Evolutionary conservation across 2,329 filamentous ascomycete genomes (phyloP).

Genomic region (Teratosphaeria epicoccoides): DNA sequence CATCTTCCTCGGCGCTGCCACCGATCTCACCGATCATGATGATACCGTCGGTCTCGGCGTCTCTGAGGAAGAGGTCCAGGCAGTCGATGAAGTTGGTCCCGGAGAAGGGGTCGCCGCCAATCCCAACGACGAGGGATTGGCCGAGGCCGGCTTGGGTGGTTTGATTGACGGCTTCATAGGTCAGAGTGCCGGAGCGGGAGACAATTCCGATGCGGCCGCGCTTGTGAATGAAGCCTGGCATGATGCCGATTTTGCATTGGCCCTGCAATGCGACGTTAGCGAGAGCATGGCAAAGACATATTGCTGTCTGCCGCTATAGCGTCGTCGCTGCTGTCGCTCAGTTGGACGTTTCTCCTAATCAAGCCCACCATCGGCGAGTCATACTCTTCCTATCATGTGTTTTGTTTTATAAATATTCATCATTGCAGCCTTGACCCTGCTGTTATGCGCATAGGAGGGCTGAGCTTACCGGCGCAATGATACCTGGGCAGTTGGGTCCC

Average conservation of each 20-base stretch:
- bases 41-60: constrained; percentile 94
- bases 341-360: constrained; percentile 16
- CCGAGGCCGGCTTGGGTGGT: constrained; percentile 94
- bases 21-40: constrained; percentile 99
- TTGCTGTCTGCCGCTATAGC: background rate
- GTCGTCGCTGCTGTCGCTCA: background rate
- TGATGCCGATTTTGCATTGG: constrained; percentile 99
- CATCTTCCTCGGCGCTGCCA: constrained; percentile 94
- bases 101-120: constrained; percentile 96
- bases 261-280: constrained; percentile 40
- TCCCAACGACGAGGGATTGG: constrained; percentile 95
- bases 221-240: constrained; percentile 99
- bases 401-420: constrained; percentile 17
- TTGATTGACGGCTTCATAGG: constrained; percentile 99
- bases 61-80: constrained; percentile 90
- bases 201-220: constrained; percentile 97
- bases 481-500: constrained; percentile 95
- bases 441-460: too few species aligned
- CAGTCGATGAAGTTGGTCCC: constrained; percentile 99
- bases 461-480: constrained; percentile 69
- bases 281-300: background rate
- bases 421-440: constrained; percentile 8
- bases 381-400: constrained; percentile 31
- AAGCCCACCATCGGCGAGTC: constrained; percentile 21
- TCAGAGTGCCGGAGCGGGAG: constrained; percentile 93